Evolutionary conservation across 257 asterid species (phyloP).

Genomic region (Scutellaria minor): DNA sequence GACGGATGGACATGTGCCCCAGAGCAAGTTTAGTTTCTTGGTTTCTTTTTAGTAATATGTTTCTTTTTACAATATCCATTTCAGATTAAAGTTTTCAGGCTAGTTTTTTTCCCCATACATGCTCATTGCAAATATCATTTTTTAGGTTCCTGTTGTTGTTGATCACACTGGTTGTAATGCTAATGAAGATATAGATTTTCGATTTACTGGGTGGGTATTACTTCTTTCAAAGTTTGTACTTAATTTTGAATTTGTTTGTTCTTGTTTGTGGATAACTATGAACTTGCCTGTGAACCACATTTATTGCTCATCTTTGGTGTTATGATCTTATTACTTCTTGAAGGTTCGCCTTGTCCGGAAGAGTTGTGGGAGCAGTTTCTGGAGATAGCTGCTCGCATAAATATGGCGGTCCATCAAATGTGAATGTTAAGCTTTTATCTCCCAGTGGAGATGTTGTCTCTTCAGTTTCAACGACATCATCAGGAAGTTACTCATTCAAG

Average conservation of each 20-base stretch:
- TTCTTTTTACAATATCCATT: conserved; percentile 21
- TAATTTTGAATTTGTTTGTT: conserved; percentile 25
- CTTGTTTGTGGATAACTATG: conserved; percentile 23
- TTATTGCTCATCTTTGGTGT: conserved; percentile 34
- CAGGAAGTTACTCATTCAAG: conserved; percentile 74
- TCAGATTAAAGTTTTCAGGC: conserved; percentile 16
- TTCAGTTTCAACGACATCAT: conserved; percentile 69
- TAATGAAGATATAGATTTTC: conserved; percentile 92
- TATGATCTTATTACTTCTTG: conserved; percentile 37
- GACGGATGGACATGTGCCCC: conserved; percentile 97
- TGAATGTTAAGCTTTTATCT: conserved; percentile 78
- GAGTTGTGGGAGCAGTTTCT: conserved; percentile 85
- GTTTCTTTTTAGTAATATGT: conserved; percentile 26
- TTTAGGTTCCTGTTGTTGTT: conserved; percentile 81
- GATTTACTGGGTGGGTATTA: conserved; percentile 77
- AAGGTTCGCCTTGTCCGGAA: conserved; percentile 82
- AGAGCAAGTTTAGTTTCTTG: conserved; percentile 78
- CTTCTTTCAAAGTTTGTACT: conserved; percentile 22
- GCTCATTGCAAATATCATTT: conserved; percentile 24
- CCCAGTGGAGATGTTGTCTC: conserved; percentile 70
- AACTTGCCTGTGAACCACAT: conserved; percentile 35
- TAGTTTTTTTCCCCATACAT: conserved; percentile 5
- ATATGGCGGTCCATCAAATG: conserved; percentile 83
- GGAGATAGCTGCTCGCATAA: conserved; percentile 72
- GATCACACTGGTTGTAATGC: conserved; percentile 89